Conservation (phyloP, 2,329 filamentous ascomycete genomes). For the Cladosporium phlei region DNA sequence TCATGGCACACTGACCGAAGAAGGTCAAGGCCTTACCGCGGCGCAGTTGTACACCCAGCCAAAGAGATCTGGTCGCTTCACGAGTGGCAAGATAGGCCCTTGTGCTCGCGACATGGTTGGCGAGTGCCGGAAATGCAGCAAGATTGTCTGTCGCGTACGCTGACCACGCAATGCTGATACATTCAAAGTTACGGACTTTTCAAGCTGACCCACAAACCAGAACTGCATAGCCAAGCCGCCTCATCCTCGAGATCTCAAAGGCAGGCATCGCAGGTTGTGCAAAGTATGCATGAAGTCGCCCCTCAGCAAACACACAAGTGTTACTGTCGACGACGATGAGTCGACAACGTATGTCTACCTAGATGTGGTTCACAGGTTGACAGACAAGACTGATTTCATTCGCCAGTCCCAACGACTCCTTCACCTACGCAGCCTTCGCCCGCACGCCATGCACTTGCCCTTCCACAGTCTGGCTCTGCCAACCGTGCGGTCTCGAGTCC, state of each 20-base stretch:
- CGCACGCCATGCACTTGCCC: slow-evolving; percentile 56
- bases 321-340: neutral
- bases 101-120: slow-evolving; percentile 86
- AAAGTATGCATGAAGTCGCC: slow-evolving; percentile 68
- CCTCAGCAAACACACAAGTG: slow-evolving; percentile 37
- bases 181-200: no score
- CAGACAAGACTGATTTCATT: neutral
- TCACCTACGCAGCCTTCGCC: slow-evolving; percentile 47
- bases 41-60: neutral
- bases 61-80: slow-evolving; percentile 38
- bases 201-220: slow-evolving; percentile 43
- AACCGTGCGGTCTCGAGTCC: slow-evolving; percentile 72
- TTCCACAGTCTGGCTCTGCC: slow-evolving; percentile 74
- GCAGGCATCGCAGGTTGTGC: slow-evolving; percentile 78
- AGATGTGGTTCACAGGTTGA: neutral
- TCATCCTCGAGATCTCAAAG: slow-evolving; percentile 59
- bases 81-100: slow-evolving; percentile 64
- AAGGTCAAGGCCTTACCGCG: no score
- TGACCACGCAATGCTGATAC: no score
- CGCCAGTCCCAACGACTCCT: neutral
- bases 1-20: neutral
- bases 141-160: slow-evolving; percentile 72
- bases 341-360: neutral
- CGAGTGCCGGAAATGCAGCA: slow-evolving; percentile 73
- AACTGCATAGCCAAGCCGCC: slow-evolving; percentile 88